Evolutionary conservation across 208 protist species (phyloP), one percentile per base, ranked within the genome.

Genomic region (Trypanosoma melophagium): DNA sequence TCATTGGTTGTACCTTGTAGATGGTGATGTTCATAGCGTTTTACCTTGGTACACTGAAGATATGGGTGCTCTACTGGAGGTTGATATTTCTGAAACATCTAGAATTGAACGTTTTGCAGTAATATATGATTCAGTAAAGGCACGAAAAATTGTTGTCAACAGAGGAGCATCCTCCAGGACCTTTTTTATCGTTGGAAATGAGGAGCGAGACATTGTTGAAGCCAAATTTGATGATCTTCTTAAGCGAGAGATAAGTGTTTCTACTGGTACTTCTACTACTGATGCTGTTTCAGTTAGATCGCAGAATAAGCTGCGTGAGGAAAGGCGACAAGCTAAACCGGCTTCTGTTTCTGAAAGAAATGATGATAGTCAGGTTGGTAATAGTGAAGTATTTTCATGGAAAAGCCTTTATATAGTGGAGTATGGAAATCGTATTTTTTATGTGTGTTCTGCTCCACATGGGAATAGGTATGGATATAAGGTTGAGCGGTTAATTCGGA

Each of bases 1-100:
- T 66, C 73, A 76, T 45, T 95, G 90, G 87, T 66, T 95, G 9
- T 95, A 95, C 55, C 83, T 83, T 24, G 77, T 89, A 8, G 72
- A 87, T 52, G 71, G 74, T 21, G 76, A 47, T 79, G 80, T 71
- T 73, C 78, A 41, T 69, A 81, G 50, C 10, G 13, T 41, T 21
- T 22, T 68, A 17, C 57, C 69, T 50, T 68, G 61, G 69, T 75
- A 69, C 19, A 69, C n/a, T n/a, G 57, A 58, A 13, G 24, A 60
- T 49, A 42, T 75, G 31, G 62, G 62, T 40, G 41, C 41, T 24
- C 71, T 95, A 21, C 90, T 84, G 47, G 81, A 93, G 64, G 55
- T 95, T 38, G 83, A 67, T 56, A 51, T 59, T 19, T 55, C 61
- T 14, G 80, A 74, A 24, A 59, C 64, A 0, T 90, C 84, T 0